phyloP scores from a whole-genome alignment of 495 filamentous ascomycete species.

The Neurospora tetraspora region DNA sequence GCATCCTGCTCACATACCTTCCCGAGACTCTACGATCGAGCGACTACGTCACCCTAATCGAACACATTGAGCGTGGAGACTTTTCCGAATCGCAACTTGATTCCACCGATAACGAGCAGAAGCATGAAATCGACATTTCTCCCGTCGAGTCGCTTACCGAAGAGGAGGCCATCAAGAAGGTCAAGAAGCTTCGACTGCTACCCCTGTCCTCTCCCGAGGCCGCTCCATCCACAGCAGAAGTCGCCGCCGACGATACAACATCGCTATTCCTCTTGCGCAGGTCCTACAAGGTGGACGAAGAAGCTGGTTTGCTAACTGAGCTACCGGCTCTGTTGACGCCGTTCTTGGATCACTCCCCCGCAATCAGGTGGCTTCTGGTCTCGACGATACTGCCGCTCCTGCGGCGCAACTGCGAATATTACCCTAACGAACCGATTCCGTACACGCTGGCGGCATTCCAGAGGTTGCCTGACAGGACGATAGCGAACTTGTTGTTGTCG shows the following conservation, averaged over 20 bases:
- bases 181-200: slow-evolving; percentile 59
- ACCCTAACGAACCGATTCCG: slow-evolving; percentile 46
- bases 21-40: slow-evolving; percentile 64
- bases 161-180: slow-evolving; percentile 54
- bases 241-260: slow-evolving; percentile 44
- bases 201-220: slow-evolving; percentile 44
- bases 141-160: slow-evolving; percentile 53
- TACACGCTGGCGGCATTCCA: slow-evolving; percentile 54
- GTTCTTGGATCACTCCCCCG: slow-evolving; percentile 58
- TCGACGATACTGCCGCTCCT: slow-evolving; percentile 70
- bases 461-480: slow-evolving; percentile 49
- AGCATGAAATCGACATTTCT: slow-evolving; percentile 42
- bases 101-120: slow-evolving; percentile 1
- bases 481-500: slow-evolving; percentile 58
- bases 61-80: slow-evolving; percentile 40
- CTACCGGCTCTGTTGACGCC: slow-evolving; percentile 62
- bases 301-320: slow-evolving; percentile 66
- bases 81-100: slow-evolving; percentile 13
- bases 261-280: slow-evolving; percentile 67
- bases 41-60: slow-evolving; percentile 51
- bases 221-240: slow-evolving; percentile 16
- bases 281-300: slow-evolving; percentile 63
- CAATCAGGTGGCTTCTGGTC: slow-evolving; percentile 64
- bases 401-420: slow-evolving; percentile 76
- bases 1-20: slow-evolving; percentile 76